phyloP scores from a whole-genome alignment of 73 alveolate species.

The Tetrahymena thermophila region DNA sequence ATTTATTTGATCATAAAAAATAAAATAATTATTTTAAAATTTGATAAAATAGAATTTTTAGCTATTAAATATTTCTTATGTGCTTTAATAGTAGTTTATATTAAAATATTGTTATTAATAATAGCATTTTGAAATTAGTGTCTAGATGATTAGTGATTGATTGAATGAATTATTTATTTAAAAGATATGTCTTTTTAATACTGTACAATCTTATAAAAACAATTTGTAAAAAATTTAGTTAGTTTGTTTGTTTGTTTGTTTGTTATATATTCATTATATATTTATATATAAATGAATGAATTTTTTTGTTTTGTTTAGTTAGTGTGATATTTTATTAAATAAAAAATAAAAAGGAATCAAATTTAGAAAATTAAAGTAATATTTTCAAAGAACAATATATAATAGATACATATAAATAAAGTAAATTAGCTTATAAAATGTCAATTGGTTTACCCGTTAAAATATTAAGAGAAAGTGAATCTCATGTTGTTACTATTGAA shows the following conservation, averaged over 20 bases:
- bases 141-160: not conserved
- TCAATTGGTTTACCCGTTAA: slow-evolving; percentile 89
- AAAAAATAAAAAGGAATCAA: not conserved
- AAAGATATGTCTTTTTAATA: not conserved
- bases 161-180: not conserved
- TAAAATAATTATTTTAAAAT: too few species aligned
- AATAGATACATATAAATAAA: not conserved
- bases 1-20: too few species aligned
- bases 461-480: slow-evolving; percentile 92
- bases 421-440: slow-evolving; percentile 45
- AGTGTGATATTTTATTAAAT: not conserved
- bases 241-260: not conserved
- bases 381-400: not conserved
- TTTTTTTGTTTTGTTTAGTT: not conserved
- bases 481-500: slow-evolving; percentile 93
- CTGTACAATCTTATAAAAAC: not conserved
- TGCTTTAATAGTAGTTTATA: not conserved
- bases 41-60: too few species aligned
- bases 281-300: not conserved
- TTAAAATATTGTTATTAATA: too few species aligned
- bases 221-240: too few species aligned
- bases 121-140: not conserved
- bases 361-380: not conserved
- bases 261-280: not conserved
- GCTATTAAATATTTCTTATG: too few species aligned